Base-by-base conservation (phyloP, 345 rosid genomes). In the Melaleuca quinquenervia region DNA sequence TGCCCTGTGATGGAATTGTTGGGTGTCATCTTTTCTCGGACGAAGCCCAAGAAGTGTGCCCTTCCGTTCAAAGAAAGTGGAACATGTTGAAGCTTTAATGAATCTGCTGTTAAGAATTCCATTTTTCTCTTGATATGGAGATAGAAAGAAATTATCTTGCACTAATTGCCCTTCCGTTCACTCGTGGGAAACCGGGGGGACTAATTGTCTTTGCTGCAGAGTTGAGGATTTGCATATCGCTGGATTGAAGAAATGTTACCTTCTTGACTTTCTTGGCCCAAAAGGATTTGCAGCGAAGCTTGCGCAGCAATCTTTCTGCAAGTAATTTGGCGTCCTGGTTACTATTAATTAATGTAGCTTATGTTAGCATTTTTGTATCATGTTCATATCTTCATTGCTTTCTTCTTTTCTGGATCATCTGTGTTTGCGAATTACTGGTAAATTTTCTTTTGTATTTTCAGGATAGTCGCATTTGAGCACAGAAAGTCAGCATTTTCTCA, bases 381-480 rank as follows among this genome's bases (percentile, higher is more conserved):
- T 13, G 1, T 32, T 70, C 78, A 32, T 70, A 70, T 13, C 48
- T 70, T 36, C 36, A 18, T 5, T 29, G 26, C 2, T 6, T 36
- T 70, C 78, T 48, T 78, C 49, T 32, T 41, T 52, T 83, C 44
- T 29, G 18, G 45, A n/a, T 26, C 22, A 2, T n/a, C 4, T 1
- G 26, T 80, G 75, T 15, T 45, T 48, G 29, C 55, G 0, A 24
- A 44, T 7, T n/a, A 11, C 85, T 85, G n/a, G 21, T 10, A 82
- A 6, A 78, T 52, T 52, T 50, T 29, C 52, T 85, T 84, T 76
- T 13, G 29, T 84, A 52, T 84, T 26, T 53, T 82, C 86, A 96
- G 98, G 92, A 91, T 95, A 82, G 89, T 94, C 80, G 93, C 94
- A 14, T 96, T 96, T 85, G 98, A 97, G 93, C 98, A 97, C 86